Percentiles rank a stretch among this genome's conserved stretches.
phyloP scores from a whole-genome alignment of 257 asterid genomes.

The Lavandula angustifolia region DNA sequence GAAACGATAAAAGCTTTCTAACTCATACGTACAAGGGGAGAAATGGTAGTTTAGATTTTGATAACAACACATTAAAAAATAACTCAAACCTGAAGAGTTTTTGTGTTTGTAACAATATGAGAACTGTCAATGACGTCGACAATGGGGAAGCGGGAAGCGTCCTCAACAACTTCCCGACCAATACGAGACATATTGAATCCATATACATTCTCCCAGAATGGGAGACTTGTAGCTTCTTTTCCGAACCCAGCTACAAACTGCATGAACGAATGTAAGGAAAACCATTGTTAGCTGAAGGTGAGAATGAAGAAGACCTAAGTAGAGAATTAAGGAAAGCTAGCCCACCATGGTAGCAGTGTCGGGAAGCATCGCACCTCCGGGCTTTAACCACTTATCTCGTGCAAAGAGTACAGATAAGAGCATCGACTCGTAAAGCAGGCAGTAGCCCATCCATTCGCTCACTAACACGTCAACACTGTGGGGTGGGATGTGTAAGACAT shows the following conservation, averaged over 20 bases:
- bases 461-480: constrained; percentile 76
- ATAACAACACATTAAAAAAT: background rate
- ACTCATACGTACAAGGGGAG: background rate
- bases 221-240: constrained; percentile 80
- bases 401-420: constrained; percentile 84
- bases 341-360: constrained; percentile 92
- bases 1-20: background rate
- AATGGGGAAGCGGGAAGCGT: constrained; percentile 72
- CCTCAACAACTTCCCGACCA: constrained; percentile 69
- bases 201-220: constrained; percentile 92
- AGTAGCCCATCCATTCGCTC: constrained; percentile 99
- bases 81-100: constrained; percentile 70
- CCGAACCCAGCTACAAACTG: constrained; percentile 97
- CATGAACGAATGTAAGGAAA: constrained; percentile 19
- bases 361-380: constrained; percentile 94
- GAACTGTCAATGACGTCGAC: constrained; percentile 66
- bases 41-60: background rate
- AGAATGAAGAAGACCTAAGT: constrained; percentile 23
- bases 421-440: constrained; percentile 96
- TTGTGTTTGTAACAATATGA: constrained; percentile 66
- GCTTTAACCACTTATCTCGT: constrained; percentile 93
- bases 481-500: constrained; percentile 47
- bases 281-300: constrained; percentile 16
- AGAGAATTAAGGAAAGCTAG: constrained; percentile 27
- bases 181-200: constrained; percentile 88